These are phyloP conservation scores for Penicillium freii DNA, from an alignment of 2,329 filamentous ascomycete species.

Conservation along the genomic window DNA sequence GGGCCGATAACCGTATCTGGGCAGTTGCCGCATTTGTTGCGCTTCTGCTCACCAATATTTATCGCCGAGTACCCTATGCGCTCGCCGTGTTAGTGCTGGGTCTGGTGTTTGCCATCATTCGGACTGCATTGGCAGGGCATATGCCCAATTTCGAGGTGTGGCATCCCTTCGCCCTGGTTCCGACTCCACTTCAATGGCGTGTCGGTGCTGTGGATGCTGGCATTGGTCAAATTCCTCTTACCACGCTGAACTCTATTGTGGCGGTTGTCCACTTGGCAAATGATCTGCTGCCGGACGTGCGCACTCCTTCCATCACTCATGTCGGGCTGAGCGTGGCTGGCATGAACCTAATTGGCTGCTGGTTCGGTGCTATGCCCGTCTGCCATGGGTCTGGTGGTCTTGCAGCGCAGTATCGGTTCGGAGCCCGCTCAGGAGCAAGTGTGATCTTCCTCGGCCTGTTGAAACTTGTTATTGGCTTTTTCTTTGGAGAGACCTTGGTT, in stretches of 20 bases:
- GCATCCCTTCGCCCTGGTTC: slow-evolving; percentile 55
- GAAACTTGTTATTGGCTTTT: slow-evolving; percentile 73
- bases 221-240: slow-evolving; percentile 84
- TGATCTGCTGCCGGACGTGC: slow-evolving; percentile 70
- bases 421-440: slow-evolving; percentile 80
- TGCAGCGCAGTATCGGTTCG: slow-evolving; percentile 87
- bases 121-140: slow-evolving; percentile 28
- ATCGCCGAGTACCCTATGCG: slow-evolving; percentile 72
- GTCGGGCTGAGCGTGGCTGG: slow-evolving; percentile 76
- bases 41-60: slow-evolving; percentile 65
- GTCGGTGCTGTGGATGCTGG: slow-evolving; percentile 64
- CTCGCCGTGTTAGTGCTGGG: slow-evolving; percentile 69
- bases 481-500: slow-evolving; percentile 73
- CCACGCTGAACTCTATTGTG: slow-evolving; percentile 87
- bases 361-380: slow-evolving; percentile 93
- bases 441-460: slow-evolving; percentile 73
- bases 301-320: slow-evolving; percentile 68
- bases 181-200: slow-evolving; percentile 49
- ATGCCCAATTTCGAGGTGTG: slow-evolving; percentile 60
- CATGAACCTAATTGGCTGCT: slow-evolving; percentile 83
- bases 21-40: slow-evolving; percentile 69
- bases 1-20: slow-evolving; percentile 77
- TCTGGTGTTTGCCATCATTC: slow-evolving; percentile 60
- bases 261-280: slow-evolving; percentile 76
- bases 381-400: slow-evolving; percentile 91